These are phyloP conservation scores for Ophiocordyceps camponoti-leonardi DNA, from an alignment of 2,329 filamentous ascomycete genomes.

Conservation along the genomic window DNA sequence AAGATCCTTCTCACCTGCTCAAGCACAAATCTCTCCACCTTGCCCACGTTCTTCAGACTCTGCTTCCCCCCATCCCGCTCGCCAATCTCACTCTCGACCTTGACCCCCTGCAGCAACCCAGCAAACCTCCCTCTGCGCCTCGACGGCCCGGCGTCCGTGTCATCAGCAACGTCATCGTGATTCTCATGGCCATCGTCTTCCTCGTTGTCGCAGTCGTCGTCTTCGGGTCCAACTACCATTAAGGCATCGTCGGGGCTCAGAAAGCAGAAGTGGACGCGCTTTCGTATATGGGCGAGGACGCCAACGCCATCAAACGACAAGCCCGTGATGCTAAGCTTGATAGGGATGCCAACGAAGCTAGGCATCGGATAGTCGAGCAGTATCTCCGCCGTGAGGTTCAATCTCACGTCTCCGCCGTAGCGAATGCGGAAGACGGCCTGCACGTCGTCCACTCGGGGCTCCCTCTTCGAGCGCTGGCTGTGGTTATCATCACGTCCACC, in stretches of 20 bases:
- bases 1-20: slow-evolving; percentile 95
- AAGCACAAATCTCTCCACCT: slow-evolving; percentile 93
- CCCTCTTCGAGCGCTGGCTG: slow-evolving; percentile 24
- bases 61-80: slow-evolving; percentile 82
- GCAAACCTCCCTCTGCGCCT: slow-evolving; percentile 32
- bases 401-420: slow-evolving; percentile 72
- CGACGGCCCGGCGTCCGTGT: slow-evolving; percentile 4
- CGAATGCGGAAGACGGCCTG: slow-evolving; percentile 84
- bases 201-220: slow-evolving; percentile 11
- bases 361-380: slow-evolving; percentile 97
- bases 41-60: slow-evolving; percentile 93
- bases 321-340: slow-evolving; percentile 89
- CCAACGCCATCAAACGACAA: slow-evolving; percentile 91
- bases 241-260: slow-evolving; percentile 81
- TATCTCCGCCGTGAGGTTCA: slow-evolving; percentile 88
- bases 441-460: slow-evolving; percentile 69
- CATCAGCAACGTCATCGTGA: slow-evolving; percentile 17
- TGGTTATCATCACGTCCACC: background rate
- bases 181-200: background rate
- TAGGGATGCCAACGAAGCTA: slow-evolving; percentile 87
- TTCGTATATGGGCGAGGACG: slow-evolving; percentile 79
- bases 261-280: slow-evolving; percentile 85
- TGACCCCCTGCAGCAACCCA: slow-evolving; percentile 73
- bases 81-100: slow-evolving; percentile 91
- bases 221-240: slow-evolving; percentile 42